These are phyloP conservation scores for Apiotrichum veenhuisii DNA, from an alignment of 1,284 basidiomycete species.

Conservation along the genomic window DNA sequence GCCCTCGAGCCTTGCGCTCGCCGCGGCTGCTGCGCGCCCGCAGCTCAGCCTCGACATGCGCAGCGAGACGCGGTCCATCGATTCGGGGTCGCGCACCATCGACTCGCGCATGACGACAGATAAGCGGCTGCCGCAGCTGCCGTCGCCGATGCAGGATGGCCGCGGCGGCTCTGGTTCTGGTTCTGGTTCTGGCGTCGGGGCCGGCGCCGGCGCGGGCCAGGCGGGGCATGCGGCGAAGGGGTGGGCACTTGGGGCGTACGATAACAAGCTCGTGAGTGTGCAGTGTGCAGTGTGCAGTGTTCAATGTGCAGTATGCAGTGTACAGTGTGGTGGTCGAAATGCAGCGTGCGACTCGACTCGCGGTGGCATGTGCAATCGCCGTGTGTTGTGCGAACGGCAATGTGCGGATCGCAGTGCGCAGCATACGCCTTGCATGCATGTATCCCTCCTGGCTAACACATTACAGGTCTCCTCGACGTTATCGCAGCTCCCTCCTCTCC, in stretches of 20 bases:
- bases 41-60: slow-evolving; percentile 13
- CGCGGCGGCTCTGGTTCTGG: too few relatives aligned
- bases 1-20: slow-evolving; percentile 4
- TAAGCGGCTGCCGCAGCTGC: slow-evolving; percentile 16
- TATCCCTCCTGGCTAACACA: neutral
- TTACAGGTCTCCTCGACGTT: slow-evolving; percentile 44
- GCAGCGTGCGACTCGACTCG: too few relatives aligned
- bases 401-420: too few relatives aligned
- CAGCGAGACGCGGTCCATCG: slow-evolving; percentile 1
- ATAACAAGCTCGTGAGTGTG: slow-evolving; percentile 42
- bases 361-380: too few relatives aligned
- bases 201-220: neutral
- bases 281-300: too few relatives aligned
- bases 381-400: too few relatives aligned
- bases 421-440: too few relatives aligned
- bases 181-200: too few relatives aligned
- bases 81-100: neutral
- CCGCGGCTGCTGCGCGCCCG: slow-evolving; percentile 7
- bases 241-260: slow-evolving; percentile 38
- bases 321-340: too few relatives aligned
- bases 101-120: slow-evolving; percentile 8
- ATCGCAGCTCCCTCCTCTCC: slow-evolving; percentile 42
- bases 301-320: too few relatives aligned
- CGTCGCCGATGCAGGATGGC: neutral
- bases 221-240: slow-evolving; percentile 10